Base-by-base conservation (phyloP, 2,329 filamentous ascomycete species). In the Ophiostoma sp. region DNA sequence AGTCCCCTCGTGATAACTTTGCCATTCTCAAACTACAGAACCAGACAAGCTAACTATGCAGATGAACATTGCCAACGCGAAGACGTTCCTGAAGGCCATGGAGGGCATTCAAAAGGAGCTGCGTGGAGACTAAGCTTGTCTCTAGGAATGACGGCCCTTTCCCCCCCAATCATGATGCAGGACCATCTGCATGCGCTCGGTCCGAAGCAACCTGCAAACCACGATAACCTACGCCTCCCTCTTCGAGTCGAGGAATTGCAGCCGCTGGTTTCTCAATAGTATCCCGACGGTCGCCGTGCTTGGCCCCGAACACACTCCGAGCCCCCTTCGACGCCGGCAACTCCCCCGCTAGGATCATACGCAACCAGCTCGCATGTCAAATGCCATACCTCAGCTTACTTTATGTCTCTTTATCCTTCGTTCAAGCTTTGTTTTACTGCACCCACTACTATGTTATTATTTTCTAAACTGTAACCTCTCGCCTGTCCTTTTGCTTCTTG, bases 41-140 rank as follows among this genome's bases (percentile, higher is more conserved):
- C 45, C 45, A 49, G 47, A 7, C 45, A 36, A 38, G 27, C 64
- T 67, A 69, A 69, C 68, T 36, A 11, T 16, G 9, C 64, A 86
- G 84, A 83, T 85, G 83, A 83, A 79, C 65, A 78, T 79, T 42
- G 80, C 81, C 16, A 86, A 82, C 72, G 83, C 83, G 7, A 84
- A 83, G 76, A 76, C 73, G 68, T 85, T 86, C 71, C 73, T 84
- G 71, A 80, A 79, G 58, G 82, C 84, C 70, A 78, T 85, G 44
- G 75, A 78, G 64, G 77, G 79, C 71, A 78, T 86, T 64, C 83
- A 85, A 74, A 80, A 77, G 70, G 83, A 85, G 74, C 78, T 86
- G 45, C 79, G 72, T 42, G 71, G 65, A 3, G 68, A 70, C 8
- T 72, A 69, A 79, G 72, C 45, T 18, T 27, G 42, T 49, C 63